Evolutionary conservation across 495 filamentous ascomycete genomes (phyloP).

Genomic region (Aspergillus coremiiformis): DNA sequence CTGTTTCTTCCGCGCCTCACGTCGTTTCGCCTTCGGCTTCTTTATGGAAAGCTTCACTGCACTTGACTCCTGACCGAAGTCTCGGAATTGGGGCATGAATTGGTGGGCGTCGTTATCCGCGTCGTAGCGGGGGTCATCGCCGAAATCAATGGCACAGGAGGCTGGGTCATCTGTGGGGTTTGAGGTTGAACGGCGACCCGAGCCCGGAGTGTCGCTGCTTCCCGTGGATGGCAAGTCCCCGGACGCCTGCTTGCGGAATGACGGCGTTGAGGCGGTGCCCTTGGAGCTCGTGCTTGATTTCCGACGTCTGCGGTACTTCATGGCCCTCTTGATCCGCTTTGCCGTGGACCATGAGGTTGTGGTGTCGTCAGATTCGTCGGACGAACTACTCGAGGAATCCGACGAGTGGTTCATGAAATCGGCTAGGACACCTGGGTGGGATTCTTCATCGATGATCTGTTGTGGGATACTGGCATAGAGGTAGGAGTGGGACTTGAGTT

Average conservation of each 20-base stretch:
- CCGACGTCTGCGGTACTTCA: conserved; percentile 59
- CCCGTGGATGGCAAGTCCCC: conserved; percentile 11
- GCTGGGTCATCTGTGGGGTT: conserved; percentile 33
- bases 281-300: conserved; percentile 68
- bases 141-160: conserved; percentile 27
- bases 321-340: conserved; percentile 63
- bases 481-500: conserved; percentile 86
- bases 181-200: conserved; percentile 24
- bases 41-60: conserved; percentile 12
- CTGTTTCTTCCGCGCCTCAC: conserved; percentile 33
- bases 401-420: conserved; percentile 68
- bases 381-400: conserved; percentile 53
- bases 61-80: conserved; percentile 22
- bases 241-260: conserved; percentile 20
- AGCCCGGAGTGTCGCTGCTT: conserved; percentile 17
- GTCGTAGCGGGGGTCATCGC: conserved; percentile 29
- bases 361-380: conserved; percentile 57
- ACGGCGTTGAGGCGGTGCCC: conserved; percentile 42
- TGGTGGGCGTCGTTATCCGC: conserved; percentile 19
- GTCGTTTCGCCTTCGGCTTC: conserved; percentile 16
- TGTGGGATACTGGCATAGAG: conserved; percentile 88
- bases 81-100: conserved; percentile 23
- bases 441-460: conserved; percentile 81
- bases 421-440: conserved; percentile 74
- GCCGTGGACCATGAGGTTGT: conserved; percentile 66